Base-by-base conservation (phyloP, 108 stramenopile species). In the Epithemia pelagica region DNA sequence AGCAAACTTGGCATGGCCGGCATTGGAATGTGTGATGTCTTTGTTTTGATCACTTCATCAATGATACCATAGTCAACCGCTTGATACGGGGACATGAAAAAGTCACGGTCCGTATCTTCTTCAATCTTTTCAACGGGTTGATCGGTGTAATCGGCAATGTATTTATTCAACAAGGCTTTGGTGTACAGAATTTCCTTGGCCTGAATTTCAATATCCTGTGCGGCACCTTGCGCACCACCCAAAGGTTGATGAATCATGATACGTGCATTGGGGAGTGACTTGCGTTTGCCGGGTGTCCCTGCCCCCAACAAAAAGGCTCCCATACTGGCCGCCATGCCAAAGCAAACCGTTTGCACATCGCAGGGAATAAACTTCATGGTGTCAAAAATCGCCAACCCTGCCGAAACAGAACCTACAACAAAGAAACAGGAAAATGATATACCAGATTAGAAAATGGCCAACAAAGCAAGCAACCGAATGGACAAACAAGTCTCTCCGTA, bases 181-280 rank as follows among this genome's bases (percentile, higher is more conserved):
- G 91, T 91, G 71, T 93, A 96, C 54, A 98, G 73, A 72, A 98
- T 96, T 74, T 98, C 96, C 81, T 96, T 96, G 54, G 97, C 97
- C 58, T 98, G 96, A 67, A 98, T 96, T 71, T 98, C 96, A 80
- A 98, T 98, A 74, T 98, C 97, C 23, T 87, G 81, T 7, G 97
- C 97, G 68, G 92, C 90, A 18, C 97, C 97, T 69, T 96, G 96
- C 0, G 95, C 97, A 24, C 96, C 97, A 24, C 97, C 97, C 58
- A 98, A 71, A 37, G 97, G 97, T 74, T 98, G 97, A 79, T 98
- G 97, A 76, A 98, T 98, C 97, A 98, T 98, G 75, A 98, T 96
- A 19, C 97, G 82, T 5, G 95, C 76, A 70, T 97, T 97, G 69
- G 96, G 96, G 52, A 97, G 65, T 3, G 94, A 78, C 46, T 85